Evolutionary conservation across 2,329 filamentous ascomycete species (phyloP), one percentile per base, ranked within the genome.

Genomic region (Alternaria atra): DNA sequence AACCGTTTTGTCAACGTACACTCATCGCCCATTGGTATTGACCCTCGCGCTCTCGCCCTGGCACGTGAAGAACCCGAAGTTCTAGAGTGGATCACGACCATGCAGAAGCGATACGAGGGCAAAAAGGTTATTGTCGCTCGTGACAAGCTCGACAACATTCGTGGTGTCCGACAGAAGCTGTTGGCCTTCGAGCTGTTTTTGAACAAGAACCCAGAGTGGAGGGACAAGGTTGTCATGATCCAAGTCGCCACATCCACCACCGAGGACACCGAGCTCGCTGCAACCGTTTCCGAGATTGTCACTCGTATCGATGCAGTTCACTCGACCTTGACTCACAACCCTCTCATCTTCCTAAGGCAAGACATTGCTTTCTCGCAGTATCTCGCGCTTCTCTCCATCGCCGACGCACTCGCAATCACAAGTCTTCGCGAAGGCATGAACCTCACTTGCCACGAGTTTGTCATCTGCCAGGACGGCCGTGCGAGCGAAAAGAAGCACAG

Each of bases 391-490:
- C 85, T 97, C 47, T 93, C 92, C 3, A 90, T 96, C 53, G 95
- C 94, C 2, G 94, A 98, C 80, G 91, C 91, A 3, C 83, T 98
- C 51, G 95, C 97, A 87, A 95, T 98, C 73, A 96, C 94, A 2
- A 96, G 93, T 75, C 89, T 98, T 70, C 92, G 95, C 53, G 94
- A 98, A 77, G 94, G 94, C 64, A 98, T 98, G 95, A 98, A 97
- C 76, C 81, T 98, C 57, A 97, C 94, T 0, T 94, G 91, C 6
- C 95, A 98, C 76, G 94, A 98, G 77, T 98, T 93, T 73, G 86
- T 97, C 34, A 92, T 92, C 68, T 97, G 94, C 74, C 94, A 98
- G 75, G 94, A 98, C 73, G 94, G 94, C 40, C 87, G 87, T 67
- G 84, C 85, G 52, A 81, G 87, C 63, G 83, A 85, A 2, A 93